phyloP scores from a whole-genome alignment of 2,329 filamentous ascomycete genomes.

The Chrysosporium queenslandicum region DNA sequence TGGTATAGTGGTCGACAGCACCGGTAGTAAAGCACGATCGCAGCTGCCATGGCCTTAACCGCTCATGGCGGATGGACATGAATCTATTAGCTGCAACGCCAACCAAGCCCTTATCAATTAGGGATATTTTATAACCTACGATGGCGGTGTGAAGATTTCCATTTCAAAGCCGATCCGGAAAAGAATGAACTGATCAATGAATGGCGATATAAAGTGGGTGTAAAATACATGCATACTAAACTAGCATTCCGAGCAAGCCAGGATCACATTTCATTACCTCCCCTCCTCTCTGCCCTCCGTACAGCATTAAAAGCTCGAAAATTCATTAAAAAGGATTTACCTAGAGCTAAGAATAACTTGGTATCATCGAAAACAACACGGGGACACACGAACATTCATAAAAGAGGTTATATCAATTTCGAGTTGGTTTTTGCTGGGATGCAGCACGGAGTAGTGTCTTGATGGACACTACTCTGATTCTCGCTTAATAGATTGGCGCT shows the following conservation, averaged over 20 bases:
- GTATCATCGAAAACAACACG: slow-evolving; percentile 3
- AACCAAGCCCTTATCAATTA: too few species aligned
- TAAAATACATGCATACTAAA: not conserved
- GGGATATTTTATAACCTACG: too few species aligned
- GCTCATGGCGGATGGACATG: too few species aligned
- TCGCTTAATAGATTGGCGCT: slow-evolving; percentile 1
- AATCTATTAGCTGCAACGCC: too few species aligned
- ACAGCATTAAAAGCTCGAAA: not conserved
- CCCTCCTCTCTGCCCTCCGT: not conserved
- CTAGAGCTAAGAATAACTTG: not conserved
- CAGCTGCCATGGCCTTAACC: too few species aligned
- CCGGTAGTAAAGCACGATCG: too few species aligned
- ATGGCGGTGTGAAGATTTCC: too few species aligned
- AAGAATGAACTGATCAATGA: too few species aligned
- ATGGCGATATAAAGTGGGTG: too few species aligned
- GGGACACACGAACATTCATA: not conserved
- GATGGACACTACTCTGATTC: too few species aligned
- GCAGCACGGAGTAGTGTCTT: not conserved
- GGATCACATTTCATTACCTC: not conserved
- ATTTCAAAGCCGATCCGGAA: too few species aligned
- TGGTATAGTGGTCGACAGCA: too few species aligned
- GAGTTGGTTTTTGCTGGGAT: not conserved
- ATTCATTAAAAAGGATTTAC: not conserved
- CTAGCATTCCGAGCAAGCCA: not conserved
- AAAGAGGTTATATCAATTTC: slow-evolving; percentile 10